Conservation (phyloP, 2,329 filamentous ascomycete species). For the Aspergillus novoparasiticus region DNA sequence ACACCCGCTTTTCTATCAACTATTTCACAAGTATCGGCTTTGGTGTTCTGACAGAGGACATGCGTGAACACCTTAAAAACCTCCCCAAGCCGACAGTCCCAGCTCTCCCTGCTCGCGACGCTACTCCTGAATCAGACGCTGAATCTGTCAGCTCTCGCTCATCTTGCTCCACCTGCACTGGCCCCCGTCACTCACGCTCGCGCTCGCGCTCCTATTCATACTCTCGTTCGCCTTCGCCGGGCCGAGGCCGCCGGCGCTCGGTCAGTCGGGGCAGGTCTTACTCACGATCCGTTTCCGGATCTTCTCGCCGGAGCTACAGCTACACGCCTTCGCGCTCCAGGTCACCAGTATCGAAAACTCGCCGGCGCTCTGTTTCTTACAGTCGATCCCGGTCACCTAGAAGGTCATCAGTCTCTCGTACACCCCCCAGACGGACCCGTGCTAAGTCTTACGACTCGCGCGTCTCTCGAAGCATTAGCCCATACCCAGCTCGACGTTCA, state of each 20-base stretch:
- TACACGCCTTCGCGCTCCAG: conserved; percentile 42
- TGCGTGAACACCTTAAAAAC: conserved; percentile 88
- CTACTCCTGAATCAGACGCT: conserved; percentile 68
- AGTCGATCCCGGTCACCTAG: conserved; percentile 37
- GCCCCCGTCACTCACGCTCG: conserved; percentile 42
- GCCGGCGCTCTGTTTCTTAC: conserved; percentile 34
- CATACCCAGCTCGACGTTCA: conserved; percentile 30
- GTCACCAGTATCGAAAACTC: conserved; percentile 34
- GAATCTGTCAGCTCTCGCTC: conserved; percentile 58
- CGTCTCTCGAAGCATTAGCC: conserved; percentile 26
- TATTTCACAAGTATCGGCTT: conserved; percentile 99
- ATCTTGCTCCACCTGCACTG: conserved; percentile 29
- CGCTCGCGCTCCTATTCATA: conserved; percentile 46
- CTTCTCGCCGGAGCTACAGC: conserved; percentile 35
- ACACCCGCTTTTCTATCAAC: conserved; percentile 97
- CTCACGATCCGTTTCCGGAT: conserved; percentile 34
- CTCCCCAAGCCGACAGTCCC: conserved; percentile 82
- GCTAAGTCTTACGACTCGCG: conserved; percentile 32
- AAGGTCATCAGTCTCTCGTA: conserved; percentile 30
- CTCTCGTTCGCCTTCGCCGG: conserved; percentile 39
- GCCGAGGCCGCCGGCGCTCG: conserved; percentile 29
- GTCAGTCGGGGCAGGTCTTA: conserved; percentile 32
- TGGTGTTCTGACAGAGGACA: conserved; percentile 90
- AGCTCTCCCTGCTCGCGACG: conserved; percentile 60
- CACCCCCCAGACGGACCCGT: conserved; percentile 29